Conservation (phyloP, 2,329 filamentous ascomycete species). For the Cladosporium velox region DNA sequence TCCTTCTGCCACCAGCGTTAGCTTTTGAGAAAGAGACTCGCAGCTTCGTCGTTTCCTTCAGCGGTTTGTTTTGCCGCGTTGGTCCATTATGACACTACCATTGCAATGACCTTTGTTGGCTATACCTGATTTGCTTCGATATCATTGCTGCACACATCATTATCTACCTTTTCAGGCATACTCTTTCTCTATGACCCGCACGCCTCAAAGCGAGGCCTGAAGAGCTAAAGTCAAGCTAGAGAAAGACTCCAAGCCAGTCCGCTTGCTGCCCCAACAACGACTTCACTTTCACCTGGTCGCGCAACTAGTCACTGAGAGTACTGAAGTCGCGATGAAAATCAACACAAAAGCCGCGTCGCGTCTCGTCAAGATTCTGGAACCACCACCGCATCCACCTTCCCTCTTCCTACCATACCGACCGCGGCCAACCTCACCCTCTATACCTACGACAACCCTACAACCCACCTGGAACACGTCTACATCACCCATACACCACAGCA, state of each 20-base stretch:
- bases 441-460: background rate
- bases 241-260: background rate
- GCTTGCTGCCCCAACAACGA: background rate
- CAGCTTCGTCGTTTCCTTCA: background rate
- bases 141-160: background rate
- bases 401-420: background rate
- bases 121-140: background rate
- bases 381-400: conserved; percentile 1
- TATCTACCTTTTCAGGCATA: background rate
- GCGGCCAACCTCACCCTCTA: background rate
- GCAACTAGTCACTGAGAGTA: background rate
- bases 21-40: background rate
- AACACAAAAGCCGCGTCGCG: background rate
- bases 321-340: background rate
- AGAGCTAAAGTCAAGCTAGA: background rate
- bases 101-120: background rate
- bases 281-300: background rate
- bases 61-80: background rate
- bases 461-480: background rate
- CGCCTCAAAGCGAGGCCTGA: background rate
- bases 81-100: background rate
- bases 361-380: background rate
- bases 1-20: background rate
- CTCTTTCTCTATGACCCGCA: background rate
- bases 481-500: background rate